Base-by-base conservation (phyloP, 2,329 filamentous ascomycete genomes). In the Hawksworthiomyces lignivorus region DNA sequence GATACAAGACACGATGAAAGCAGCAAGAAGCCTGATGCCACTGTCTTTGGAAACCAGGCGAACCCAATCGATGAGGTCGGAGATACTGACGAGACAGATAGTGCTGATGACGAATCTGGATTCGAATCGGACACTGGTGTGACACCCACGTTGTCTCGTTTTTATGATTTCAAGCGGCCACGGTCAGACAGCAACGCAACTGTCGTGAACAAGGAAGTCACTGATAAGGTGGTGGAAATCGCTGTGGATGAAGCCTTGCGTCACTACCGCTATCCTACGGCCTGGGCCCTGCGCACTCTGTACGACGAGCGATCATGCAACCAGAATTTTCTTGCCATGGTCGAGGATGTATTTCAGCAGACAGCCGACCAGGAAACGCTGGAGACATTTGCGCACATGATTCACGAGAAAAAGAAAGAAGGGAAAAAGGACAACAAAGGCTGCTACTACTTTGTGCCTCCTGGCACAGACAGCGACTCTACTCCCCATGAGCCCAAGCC, bases 221-320 rank as follows among this genome's bases (percentile, higher is more conserved):
- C 67, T 20, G 73, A 72, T 51, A 69, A 63, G 52, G 69, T 77
- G 21, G 64, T 82, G 29, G 72, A 77, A 55, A 54, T 60, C 24
- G 75, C 75, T n/a, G 73, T 80, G 22, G 69, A 77, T 9, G 68
- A 77, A 52, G 77, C 77, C 5, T 57, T 82, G 36, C 62, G 66
- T 45, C 68, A 73, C 53, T 65, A 67, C 47, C 72, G 74, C 45
- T 80, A 76, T 55, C 73, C 75, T 41, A 81, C 77, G 8, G 78
- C 77, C 3, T 81, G 70, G 63, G 76, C 77, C 31, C 63, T 82
- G 45, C 68, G 75, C 40, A 70, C 67, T 12, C 63, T 80, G 46
- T 81, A 77, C 56, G 75, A 81, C 49, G 74, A 80, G 53, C 68
- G 72, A 46, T 64, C 65, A 33, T 56, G 61, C 29, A 67, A 79